phyloP scores from a whole-genome alignment of 106 monocot species.

The Apostasia ramifera region DNA sequence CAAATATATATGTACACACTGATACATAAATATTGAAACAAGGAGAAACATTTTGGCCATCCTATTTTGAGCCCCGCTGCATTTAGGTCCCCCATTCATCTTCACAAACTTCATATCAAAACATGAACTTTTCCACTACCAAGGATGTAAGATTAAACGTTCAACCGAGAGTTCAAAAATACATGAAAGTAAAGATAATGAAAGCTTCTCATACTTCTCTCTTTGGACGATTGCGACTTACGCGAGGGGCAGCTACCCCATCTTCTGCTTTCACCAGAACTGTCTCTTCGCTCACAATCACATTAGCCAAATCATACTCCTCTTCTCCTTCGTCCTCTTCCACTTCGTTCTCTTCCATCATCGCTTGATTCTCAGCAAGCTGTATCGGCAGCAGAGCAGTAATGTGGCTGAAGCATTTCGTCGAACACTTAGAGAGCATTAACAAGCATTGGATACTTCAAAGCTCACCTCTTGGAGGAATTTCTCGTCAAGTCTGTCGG shows the following conservation, averaged over 20 bases:
- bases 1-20: too few species aligned
- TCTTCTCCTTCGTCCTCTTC: not conserved
- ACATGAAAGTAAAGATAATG: too few species aligned
- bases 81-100: too few species aligned
- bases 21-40: too few species aligned
- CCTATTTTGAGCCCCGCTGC: too few species aligned
- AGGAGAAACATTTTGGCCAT: too few species aligned
- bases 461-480: slow-evolving; percentile 63
- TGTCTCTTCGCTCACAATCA: not conserved
- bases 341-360: not conserved
- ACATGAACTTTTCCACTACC: too few species aligned
- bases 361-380: slow-evolving; percentile 6
- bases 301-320: not conserved
- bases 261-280: not conserved
- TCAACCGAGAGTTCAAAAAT: too few species aligned
- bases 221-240: slow-evolving; percentile 1
- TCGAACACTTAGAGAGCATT: not conserved
- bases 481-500: slow-evolving; percentile 66
- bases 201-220: not conserved
- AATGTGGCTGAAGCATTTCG: slow-evolving; percentile 1
- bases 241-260: not conserved
- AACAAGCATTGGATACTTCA: too few species aligned
- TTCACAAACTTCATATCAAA: too few species aligned
- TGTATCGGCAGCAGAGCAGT: not conserved
- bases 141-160: too few species aligned